Conservation (phyloP, 768 basidiomycete species). For the Cyclocybe cylindracea region DNA sequence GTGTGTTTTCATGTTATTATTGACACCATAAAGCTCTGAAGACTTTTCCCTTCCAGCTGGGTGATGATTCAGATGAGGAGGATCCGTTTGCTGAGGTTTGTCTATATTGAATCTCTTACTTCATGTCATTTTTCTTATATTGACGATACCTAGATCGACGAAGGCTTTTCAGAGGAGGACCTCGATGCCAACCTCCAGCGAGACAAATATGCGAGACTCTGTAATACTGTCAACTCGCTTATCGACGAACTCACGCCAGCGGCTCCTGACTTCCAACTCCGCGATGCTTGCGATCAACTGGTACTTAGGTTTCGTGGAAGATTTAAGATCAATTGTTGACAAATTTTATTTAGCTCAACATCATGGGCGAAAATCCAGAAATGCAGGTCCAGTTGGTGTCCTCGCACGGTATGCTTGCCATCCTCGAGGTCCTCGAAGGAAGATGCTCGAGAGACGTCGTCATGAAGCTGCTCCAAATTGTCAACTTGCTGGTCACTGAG, state of each 20-base stretch:
- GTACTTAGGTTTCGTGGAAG: conserved; percentile 43
- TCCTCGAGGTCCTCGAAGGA: conserved; percentile 90
- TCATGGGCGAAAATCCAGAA: conserved; percentile 80
- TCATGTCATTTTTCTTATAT: neutral
- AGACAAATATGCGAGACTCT: conserved; percentile 90
- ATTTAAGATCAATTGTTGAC: neutral
- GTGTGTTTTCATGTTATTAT: conserved; percentile 34
- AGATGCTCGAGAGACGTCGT: conserved; percentile 84
- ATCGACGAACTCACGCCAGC: conserved; percentile 86
- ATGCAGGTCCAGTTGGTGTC: conserved; percentile 88
- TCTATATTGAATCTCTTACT: conserved; percentile 4
- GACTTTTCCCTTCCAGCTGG: conserved; percentile 55
- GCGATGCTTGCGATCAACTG: conserved; percentile 85
- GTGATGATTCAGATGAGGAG: conserved; percentile 85
- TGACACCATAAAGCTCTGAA: neutral
- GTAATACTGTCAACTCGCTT: conserved; percentile 76
- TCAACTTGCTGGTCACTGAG: conserved; percentile 76
- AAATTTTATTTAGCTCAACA: conserved; percentile 53
- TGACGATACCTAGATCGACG: conserved; percentile 66
- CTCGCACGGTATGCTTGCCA: conserved; percentile 92
- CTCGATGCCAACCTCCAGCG: conserved; percentile 89
- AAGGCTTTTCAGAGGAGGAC: conserved; percentile 90
- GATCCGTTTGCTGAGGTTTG: conserved; percentile 94
- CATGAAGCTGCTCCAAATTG: conserved; percentile 81
- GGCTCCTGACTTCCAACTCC: conserved; percentile 79